Percentiles rank a stretch among this genome's conserved stretches.
These are phyloP conservation scores for Sclerotinia trifoliorum DNA, from an alignment of 2,329 filamentous ascomycete genomes.

Conservation along the genomic window DNA sequence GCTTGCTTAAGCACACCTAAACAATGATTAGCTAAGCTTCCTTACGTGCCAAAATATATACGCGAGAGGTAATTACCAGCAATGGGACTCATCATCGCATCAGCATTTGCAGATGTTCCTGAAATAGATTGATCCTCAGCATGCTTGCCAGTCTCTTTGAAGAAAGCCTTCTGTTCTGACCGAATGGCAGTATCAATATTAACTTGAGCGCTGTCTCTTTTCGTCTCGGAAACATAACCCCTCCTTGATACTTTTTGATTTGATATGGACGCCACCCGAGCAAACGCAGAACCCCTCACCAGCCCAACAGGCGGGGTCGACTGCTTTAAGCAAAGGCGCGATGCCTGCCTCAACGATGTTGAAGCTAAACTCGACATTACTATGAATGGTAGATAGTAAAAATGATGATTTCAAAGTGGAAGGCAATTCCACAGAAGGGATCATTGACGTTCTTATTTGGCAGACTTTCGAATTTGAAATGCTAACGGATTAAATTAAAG, in stretches of 20 bases:
- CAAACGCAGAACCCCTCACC: conserved; percentile 31
- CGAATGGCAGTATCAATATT: conserved; percentile 80
- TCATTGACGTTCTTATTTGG: conserved; percentile 15
- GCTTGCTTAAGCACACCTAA: conserved; percentile 82
- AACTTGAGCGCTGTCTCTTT: conserved; percentile 76
- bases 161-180: conserved; percentile 81
- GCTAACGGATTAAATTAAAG: conserved; percentile 7
- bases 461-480: conserved; percentile 18
- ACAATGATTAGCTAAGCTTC: conserved; percentile 30
- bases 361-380: conserved; percentile 26
- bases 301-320: conserved; percentile 33
- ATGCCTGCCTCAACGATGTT: conserved; percentile 39
- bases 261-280: conserved; percentile 31
- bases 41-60: conserved; percentile 24
- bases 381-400: not conserved
- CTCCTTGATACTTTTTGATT: conserved; percentile 45
- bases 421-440: conserved; percentile 12
- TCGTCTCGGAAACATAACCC: conserved; percentile 81
- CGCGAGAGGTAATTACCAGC: conserved; percentile 50
- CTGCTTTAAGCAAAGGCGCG: conserved; percentile 38
- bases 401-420: conserved; percentile 16
- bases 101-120: conserved; percentile 34
- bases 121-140: conserved; percentile 34
- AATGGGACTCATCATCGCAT: conserved; percentile 77
- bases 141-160: conserved; percentile 46